Percentiles rank a stretch among this genome's conserved stretches.
Evolutionary conservation across 2,329 filamentous ascomycete species (phyloP).

Genomic region (Cryoendolithus antarcticus): DNA sequence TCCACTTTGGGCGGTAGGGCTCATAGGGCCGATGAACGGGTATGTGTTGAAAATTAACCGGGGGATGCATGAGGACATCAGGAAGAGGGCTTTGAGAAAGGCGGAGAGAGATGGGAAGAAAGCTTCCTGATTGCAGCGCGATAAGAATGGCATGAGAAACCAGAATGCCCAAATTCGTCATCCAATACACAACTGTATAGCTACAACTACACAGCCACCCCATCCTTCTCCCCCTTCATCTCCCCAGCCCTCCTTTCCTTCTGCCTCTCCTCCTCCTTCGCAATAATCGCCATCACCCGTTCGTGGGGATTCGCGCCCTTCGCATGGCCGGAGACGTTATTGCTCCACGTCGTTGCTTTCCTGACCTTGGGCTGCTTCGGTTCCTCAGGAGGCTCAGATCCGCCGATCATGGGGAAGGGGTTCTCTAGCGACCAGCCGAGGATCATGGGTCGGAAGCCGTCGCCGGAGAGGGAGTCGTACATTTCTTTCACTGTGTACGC

Average conservation of each 20-base stretch:
- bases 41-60: constrained; percentile 49
- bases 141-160: too few relatives aligned
- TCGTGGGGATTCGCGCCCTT: constrained; percentile 17
- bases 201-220: background rate
- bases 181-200: too few relatives aligned
- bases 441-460: constrained; percentile 22
- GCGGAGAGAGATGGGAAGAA: constrained; percentile 71
- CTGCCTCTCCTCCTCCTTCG: constrained; percentile 19
- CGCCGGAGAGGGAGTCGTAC: constrained; percentile 19
- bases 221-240: constrained; percentile 3
- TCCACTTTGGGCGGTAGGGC: constrained; percentile 69
- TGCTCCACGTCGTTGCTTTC: constrained; percentile 16
- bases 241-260: constrained; percentile 12
- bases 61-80: constrained; percentile 70
- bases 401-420: constrained; percentile 23
- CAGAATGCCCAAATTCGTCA: too few relatives aligned
- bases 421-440: constrained; percentile 22
- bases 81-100: constrained; percentile 71
- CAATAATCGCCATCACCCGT: constrained; percentile 22
- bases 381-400: constrained; percentile 16
- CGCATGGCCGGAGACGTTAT: constrained; percentile 15
- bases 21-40: constrained; percentile 46
- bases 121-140: too few relatives aligned
- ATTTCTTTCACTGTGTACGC: constrained; percentile 20
- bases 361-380: constrained; percentile 12